These are phyloP conservation scores for Syzygium aqueum DNA, from an alignment of 345 rosid genomes.

Conservation along the genomic window DNA sequence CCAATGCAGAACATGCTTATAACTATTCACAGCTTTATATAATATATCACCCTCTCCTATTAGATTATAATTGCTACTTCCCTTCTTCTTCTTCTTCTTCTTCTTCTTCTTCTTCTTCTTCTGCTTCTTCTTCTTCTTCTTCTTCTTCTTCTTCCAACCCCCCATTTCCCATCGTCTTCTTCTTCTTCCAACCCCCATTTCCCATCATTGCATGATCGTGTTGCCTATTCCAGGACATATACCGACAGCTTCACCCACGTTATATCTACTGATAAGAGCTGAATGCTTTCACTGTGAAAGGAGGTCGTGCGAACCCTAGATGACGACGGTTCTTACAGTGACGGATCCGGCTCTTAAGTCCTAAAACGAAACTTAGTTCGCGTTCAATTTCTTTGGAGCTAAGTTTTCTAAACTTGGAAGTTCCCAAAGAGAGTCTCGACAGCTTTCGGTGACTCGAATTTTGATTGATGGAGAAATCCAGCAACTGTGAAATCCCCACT, in stretches of 20 bases:
- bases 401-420: background rate
- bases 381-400: background rate
- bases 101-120: background rate
- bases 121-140: too few relatives aligned
- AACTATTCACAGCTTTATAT: background rate
- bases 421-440: background rate
- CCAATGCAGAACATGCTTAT: background rate
- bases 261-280: background rate
- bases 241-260: background rate
- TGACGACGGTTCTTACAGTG: background rate
- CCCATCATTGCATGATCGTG: background rate
- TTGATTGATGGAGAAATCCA: background rate
- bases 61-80: background rate
- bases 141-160: too few relatives aligned
- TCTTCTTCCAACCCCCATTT: background rate
- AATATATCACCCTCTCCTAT: background rate
- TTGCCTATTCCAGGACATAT: background rate
- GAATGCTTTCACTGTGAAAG: background rate
- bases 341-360: background rate
- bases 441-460: background rate
- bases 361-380: background rate
- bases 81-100: background rate
- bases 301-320: background rate
- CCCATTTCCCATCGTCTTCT: background rate
- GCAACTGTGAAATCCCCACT: background rate